phyloP scores from a whole-genome alignment of 2,329 filamentous ascomycete species.

The Neopestalotiopsis sp. region DNA sequence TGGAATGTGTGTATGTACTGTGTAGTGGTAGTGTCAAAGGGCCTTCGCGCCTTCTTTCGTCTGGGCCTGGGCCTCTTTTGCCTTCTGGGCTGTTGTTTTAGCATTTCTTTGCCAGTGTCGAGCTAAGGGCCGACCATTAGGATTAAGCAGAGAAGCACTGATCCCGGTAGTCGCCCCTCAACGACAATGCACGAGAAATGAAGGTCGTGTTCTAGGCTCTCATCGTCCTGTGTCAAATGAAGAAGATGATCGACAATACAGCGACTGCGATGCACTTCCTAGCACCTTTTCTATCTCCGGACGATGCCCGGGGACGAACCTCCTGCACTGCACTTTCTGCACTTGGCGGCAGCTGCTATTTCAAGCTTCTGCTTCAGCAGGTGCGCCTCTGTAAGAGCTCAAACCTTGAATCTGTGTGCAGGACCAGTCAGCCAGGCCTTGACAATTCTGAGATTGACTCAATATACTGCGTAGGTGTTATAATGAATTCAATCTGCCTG shows the following conservation, averaged over 20 bases:
- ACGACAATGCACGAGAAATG: conserved; percentile 7
- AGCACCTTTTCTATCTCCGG: background rate
- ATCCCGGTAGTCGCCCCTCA: conserved; percentile 11
- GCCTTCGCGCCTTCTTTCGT: too few species aligned
- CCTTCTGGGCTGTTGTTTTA: background rate
- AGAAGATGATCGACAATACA: conserved; percentile 10
- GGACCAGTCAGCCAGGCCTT: too few species aligned
- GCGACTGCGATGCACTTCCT: background rate
- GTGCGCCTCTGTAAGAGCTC: too few species aligned
- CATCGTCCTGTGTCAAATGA: conserved; percentile 4
- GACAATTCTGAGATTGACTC: too few species aligned
- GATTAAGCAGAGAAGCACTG: background rate
- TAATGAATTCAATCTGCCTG: too few species aligned
- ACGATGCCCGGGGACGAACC: background rate
- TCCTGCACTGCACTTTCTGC: background rate
- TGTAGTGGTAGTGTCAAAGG: background rate
- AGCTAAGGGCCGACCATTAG: background rate
- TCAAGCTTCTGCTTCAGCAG: too few species aligned
- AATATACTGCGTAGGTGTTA: too few species aligned
- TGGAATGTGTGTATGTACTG: background rate
- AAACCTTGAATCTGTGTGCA: too few species aligned
- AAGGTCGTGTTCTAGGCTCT: conserved; percentile 15
- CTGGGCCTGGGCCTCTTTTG: too few species aligned
- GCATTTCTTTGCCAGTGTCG: conserved; percentile 9
- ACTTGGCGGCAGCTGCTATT: background rate